These are phyloP conservation scores for Metschnikowia chrysomelidarum DNA, from an alignment of 805 yeast genomes.

Conservation along the genomic window DNA sequence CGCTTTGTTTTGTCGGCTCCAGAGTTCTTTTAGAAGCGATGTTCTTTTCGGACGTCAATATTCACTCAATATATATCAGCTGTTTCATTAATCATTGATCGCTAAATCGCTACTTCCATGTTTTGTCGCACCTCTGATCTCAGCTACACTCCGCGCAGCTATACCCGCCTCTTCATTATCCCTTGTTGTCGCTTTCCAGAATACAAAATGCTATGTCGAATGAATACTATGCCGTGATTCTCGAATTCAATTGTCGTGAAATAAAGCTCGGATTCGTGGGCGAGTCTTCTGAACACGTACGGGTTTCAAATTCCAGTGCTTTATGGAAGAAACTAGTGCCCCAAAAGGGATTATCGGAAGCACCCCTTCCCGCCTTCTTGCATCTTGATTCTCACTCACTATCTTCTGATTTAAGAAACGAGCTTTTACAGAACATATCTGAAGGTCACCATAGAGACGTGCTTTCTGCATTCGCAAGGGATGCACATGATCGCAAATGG, in stretches of 20 bases:
- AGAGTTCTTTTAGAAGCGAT: too few species aligned
- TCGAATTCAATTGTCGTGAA: conserved; percentile 13
- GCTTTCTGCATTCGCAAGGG: conserved; percentile 7
- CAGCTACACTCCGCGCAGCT: too few species aligned
- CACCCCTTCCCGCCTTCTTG: conserved; percentile 12
- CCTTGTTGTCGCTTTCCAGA: too few species aligned
- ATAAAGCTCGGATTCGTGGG: conserved; percentile 19
- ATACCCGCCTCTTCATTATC: too few species aligned
- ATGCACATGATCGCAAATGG: conserved; percentile 5
- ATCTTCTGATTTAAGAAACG: conserved; percentile 1
- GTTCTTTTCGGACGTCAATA: too few species aligned
- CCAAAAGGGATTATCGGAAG: background rate
- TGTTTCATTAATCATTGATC: too few species aligned
- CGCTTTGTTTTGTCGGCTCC: too few species aligned
- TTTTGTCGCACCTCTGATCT: too few species aligned
- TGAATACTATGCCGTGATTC: conserved; percentile 20
- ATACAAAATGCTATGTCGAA: conserved; percentile 14
- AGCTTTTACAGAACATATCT: background rate
- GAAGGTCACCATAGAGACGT: background rate
- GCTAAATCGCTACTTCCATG: too few species aligned
- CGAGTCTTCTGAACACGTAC: conserved; percentile 13
- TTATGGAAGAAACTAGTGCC: conserved; percentile 14
- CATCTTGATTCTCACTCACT: conserved; percentile 14
- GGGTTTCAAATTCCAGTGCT: conserved; percentile 4
- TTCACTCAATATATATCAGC: too few species aligned